Evolutionary conservation across 768 basidiomycete genomes (phyloP).

Genomic region (Trametes punicea): DNA sequence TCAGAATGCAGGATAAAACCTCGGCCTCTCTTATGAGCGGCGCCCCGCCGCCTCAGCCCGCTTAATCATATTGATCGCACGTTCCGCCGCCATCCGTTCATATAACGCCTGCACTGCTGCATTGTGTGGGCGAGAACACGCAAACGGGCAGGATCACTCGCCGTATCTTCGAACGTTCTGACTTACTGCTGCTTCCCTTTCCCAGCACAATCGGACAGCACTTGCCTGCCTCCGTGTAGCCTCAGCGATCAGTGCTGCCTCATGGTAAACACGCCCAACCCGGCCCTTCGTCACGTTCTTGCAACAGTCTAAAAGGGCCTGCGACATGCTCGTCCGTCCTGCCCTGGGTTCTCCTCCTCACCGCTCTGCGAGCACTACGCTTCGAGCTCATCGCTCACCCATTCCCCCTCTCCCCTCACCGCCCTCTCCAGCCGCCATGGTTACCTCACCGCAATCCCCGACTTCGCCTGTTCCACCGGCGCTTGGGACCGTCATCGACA

Average conservation of each 20-base stretch:
- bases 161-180: conserved; percentile 20
- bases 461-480: conserved; percentile 46
- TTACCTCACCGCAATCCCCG: conserved; percentile 31
- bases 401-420: conserved; percentile 7
- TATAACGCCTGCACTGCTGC: conserved; percentile 9
- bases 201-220: conserved; percentile 16
- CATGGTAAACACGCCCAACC: conserved; percentile 35
- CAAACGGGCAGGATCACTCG: conserved; percentile 21
- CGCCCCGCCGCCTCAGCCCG: neutral
- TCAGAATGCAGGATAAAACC: neutral
- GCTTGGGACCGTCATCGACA: conserved; percentile 81
- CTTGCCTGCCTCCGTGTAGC: conserved; percentile 16
- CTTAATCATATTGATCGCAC: conserved; percentile 15
- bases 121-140: conserved; percentile 14
- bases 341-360: conserved; percentile 29
- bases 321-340: conserved; percentile 16
- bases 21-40: neutral
- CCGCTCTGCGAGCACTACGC: conserved; percentile 25
- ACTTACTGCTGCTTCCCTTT: conserved; percentile 16
- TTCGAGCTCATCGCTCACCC: conserved; percentile 21
- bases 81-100: conserved; percentile 15
- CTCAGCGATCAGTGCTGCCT: conserved; percentile 27
- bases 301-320: conserved; percentile 27
- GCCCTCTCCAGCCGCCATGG: conserved; percentile 24
- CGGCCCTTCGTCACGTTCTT: conserved; percentile 31